Percentiles rank a stretch among this genome's conserved stretches.
These are phyloP conservation scores for Aspergillus bridgeri DNA, from an alignment of 495 filamentous ascomycete genomes.

Conservation along the genomic window DNA sequence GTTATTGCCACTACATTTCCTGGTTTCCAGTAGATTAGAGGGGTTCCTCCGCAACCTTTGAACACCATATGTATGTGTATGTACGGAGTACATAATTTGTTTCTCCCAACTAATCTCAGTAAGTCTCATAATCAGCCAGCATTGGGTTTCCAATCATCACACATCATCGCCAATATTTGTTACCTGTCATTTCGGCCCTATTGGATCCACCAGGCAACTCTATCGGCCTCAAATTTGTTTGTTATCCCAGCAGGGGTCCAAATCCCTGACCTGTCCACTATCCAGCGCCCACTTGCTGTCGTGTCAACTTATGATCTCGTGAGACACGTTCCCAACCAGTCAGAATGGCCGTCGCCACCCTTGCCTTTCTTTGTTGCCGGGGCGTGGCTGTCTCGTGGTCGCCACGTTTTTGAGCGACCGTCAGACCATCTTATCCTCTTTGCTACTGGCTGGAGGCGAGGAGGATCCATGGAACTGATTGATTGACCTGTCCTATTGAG, in stretches of 20 bases:
- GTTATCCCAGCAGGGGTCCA: not conserved
- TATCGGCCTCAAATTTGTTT: not conserved
- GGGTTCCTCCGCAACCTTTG: too few species aligned
- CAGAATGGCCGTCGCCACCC: not conserved
- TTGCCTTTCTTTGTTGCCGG: not conserved
- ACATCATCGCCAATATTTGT: not conserved
- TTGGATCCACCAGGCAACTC: not conserved
- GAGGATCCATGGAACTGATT: not conserved
- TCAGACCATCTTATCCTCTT: not conserved
- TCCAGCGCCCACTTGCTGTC: not conserved
- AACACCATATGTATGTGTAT: too few species aligned
- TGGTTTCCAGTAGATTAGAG: too few species aligned
- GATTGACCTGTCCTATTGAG: not conserved
- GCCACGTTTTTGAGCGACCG: not conserved
- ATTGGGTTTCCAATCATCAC: too few species aligned
- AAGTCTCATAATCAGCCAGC: too few species aligned
- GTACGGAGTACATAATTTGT: too few species aligned
- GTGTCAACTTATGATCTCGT: not conserved
- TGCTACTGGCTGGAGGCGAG: not conserved
- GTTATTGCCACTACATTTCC: too few species aligned
- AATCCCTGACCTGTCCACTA: not conserved
- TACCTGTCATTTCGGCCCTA: not conserved
- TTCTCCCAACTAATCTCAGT: not conserved
- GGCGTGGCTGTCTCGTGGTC: not conserved
- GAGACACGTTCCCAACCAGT: not conserved